Conservation (phyloP, 176 grass and related monocot genomes). For the Aegilops umbellulata region DNA sequence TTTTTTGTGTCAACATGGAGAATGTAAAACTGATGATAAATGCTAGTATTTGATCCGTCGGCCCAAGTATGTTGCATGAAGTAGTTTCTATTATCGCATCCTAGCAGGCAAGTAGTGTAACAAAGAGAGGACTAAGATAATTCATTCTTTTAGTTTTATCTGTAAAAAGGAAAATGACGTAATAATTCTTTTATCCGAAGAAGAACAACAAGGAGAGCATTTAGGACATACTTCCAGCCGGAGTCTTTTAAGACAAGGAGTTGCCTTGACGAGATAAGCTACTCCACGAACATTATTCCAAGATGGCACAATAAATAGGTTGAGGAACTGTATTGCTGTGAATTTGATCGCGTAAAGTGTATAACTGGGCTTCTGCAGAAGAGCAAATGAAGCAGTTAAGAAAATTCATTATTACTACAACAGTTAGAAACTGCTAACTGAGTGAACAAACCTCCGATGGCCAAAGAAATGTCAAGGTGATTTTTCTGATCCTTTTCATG, state of each 20-base stretch:
- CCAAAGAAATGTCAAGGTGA: slow-evolving; percentile 7
- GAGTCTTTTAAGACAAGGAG: background rate
- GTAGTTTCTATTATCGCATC: no score
- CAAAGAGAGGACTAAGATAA: no score
- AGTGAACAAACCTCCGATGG: background rate
- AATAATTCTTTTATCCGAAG: background rate
- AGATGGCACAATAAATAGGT: slow-evolving; percentile 12
- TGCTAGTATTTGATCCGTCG: no score
- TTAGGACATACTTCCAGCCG: background rate
- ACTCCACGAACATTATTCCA: slow-evolving; percentile 12
- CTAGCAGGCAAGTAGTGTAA: no score
- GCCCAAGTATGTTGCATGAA: no score
- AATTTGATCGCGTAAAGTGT: background rate
- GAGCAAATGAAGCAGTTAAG: background rate
- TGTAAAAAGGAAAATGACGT: no score
- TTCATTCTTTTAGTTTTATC: no score
- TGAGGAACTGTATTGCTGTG: background rate
- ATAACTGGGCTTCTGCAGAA: background rate
- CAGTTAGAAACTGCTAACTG: background rate
- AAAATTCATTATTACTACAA: background rate
- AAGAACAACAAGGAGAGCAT: background rate
- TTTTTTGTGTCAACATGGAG: no score
- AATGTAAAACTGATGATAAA: no score
- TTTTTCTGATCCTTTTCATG: background rate
- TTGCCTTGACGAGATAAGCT: background rate